Percentiles rank a stretch among this genome's conserved stretches.
These are phyloP conservation scores for Nigrospora osmanthi DNA, from an alignment of 2,329 filamentous ascomycete species.

Conservation along the genomic window DNA sequence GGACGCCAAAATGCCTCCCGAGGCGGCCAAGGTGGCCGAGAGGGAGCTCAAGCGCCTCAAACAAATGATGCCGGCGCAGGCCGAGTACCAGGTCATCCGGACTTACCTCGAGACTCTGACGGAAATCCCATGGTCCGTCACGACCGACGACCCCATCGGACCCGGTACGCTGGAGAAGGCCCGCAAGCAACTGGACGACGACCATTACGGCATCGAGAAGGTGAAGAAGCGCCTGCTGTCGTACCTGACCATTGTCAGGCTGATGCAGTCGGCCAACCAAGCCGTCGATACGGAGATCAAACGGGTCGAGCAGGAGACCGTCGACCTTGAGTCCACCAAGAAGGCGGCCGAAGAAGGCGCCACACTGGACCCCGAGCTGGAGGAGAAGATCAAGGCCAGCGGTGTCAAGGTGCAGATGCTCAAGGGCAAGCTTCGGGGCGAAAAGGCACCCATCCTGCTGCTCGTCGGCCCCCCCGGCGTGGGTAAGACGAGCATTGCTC, in stretches of 20 bases:
- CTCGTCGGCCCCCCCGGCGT: conserved; percentile 90
- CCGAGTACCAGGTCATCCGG: conserved; percentile 88
- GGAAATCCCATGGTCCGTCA: conserved; percentile 85
- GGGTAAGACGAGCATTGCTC: conserved; percentile 91
- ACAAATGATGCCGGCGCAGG: conserved; percentile 94
- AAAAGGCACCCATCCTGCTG: conserved; percentile 93
- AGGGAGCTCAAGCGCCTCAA: conserved; percentile 80
- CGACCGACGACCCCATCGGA: conserved; percentile 80
- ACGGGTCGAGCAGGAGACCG: conserved; percentile 51
- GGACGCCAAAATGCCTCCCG: conserved; percentile 70
- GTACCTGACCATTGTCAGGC: conserved; percentile 89
- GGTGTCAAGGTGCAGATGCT: conserved; percentile 66
- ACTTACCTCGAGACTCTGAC: conserved; percentile 91
- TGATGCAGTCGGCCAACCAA: conserved; percentile 87
- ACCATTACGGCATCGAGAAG: conserved; percentile 93
- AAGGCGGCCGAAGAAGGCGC: conserved; percentile 20
- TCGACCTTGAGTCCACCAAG: conserved; percentile 34
- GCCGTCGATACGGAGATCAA: conserved; percentile 74
- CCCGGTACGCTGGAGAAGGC: conserved; percentile 71
- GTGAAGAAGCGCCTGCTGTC: conserved; percentile 95
- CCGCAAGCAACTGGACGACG: conserved; percentile 84
- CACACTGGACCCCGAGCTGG: conserved; percentile 25
- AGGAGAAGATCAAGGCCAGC: conserved; percentile 30
- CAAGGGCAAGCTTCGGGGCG: conserved; percentile 75
- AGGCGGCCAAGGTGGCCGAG: conserved; percentile 85